These are phyloP conservation scores for Phytopythium cucurbitacearum DNA, from an alignment of 352 stramenopile genomes.

Conservation along the genomic window DNA sequence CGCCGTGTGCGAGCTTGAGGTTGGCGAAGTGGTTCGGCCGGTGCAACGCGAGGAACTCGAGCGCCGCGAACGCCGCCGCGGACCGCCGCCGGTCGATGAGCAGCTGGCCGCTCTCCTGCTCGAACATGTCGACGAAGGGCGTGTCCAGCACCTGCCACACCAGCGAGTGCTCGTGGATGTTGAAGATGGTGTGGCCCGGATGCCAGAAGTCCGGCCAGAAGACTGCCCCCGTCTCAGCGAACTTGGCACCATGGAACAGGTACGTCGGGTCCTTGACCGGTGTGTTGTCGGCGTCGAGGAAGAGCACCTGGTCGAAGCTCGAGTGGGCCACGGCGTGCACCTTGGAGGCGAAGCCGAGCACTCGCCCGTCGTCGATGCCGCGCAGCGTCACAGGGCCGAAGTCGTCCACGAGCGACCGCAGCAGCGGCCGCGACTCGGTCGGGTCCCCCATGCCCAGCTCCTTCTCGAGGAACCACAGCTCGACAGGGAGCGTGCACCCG, in stretches of 20 bases:
- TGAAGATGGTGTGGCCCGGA: constrained; percentile 49
- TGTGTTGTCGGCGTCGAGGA: constrained; percentile 56
- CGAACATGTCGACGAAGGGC: constrained; percentile 41
- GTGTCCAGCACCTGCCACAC: constrained; percentile 47
- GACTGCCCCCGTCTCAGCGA: constrained; percentile 28
- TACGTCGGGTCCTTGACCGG: constrained; percentile 41
- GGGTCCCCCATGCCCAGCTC: constrained; percentile 22
- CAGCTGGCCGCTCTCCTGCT: constrained; percentile 49
- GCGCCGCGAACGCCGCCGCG: constrained; percentile 18
- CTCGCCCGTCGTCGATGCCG: constrained; percentile 20
- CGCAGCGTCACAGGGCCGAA: constrained; percentile 19
- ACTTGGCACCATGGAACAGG: constrained; percentile 35
- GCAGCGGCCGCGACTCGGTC: constrained; percentile 13
- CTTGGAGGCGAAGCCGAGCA: constrained; percentile 47
- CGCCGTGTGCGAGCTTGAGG: constrained; percentile 34
- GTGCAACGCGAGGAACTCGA: constrained; percentile 42
- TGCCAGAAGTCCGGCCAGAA: constrained; percentile 65
- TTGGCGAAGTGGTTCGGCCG: constrained; percentile 24
- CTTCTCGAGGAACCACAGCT: constrained; percentile 40
- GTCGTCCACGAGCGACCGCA: constrained; percentile 17
- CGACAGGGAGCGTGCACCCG: constrained; percentile 37
- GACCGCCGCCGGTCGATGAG: constrained; percentile 30
- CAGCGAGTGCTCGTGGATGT: constrained; percentile 40
- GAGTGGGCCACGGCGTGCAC: constrained; percentile 35
- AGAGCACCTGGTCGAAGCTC: constrained; percentile 32